A percentile compares a stretch with the other conserved stretches of the same genome.
Evolutionary conservation across 345 rosid species (phyloP).

Genomic region (Populus pruinosa): DNA sequence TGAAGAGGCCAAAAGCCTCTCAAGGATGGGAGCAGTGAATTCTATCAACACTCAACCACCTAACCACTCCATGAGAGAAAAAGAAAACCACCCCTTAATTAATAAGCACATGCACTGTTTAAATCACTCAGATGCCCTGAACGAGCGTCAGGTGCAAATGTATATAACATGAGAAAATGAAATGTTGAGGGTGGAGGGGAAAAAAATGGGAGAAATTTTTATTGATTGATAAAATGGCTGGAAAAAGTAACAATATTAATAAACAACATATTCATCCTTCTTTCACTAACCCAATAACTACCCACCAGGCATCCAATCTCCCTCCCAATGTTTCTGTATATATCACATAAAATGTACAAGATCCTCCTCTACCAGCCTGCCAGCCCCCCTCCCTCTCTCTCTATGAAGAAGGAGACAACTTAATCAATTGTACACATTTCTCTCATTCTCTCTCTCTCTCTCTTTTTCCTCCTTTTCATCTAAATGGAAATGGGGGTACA

Average conservation of each 20-base stretch:
- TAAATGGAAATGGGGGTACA: slow-evolving; percentile 30
- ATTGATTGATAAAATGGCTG: slow-evolving; percentile 48
- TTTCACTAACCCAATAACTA: slow-evolving; percentile 48
- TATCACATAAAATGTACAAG: slow-evolving; percentile 52
- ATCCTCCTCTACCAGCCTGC: slow-evolving; percentile 42
- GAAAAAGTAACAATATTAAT: slow-evolving; percentile 37
- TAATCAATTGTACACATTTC: slow-evolving; percentile 40
- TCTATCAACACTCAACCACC: slow-evolving; percentile 26
- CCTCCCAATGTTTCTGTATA: slow-evolving; percentile 47
- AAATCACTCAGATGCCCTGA: not conserved
- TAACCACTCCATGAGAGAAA: slow-evolving; percentile 14
- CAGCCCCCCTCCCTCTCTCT: slow-evolving; percentile 22
- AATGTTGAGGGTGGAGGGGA: not conserved
- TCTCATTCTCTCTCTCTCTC: not conserved
- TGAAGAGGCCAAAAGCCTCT: slow-evolving; percentile 5
- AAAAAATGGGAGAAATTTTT: slow-evolving; percentile 33
- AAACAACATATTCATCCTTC: slow-evolving; percentile 43
- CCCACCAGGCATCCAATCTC: slow-evolving; percentile 46
- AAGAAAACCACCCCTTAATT: slow-evolving; percentile 29
- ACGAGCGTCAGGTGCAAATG: not conserved
- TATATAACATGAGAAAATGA: not conserved
- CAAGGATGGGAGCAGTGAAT: slow-evolving; percentile 25
- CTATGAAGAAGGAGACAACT: slow-evolving; percentile 27
- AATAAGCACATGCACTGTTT: slow-evolving; percentile 19
- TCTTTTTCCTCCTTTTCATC: not conserved